Conservation (phyloP, 1,284 basidiomycete genomes). For the Pseudomicrostroma phylloplanum region DNA sequence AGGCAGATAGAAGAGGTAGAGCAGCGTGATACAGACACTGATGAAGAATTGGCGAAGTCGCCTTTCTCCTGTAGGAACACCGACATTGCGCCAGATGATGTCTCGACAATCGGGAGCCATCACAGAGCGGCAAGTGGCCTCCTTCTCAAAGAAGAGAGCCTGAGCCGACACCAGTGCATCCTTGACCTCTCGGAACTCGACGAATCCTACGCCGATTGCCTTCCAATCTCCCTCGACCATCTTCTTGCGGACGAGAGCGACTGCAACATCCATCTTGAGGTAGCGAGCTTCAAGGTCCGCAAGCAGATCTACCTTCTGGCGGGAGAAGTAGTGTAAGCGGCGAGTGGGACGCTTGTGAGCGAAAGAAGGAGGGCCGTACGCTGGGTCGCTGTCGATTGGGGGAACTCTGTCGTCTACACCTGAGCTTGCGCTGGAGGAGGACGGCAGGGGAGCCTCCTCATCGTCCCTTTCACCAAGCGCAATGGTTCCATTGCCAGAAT, state of each 20-base stretch:
- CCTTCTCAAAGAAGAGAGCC: constrained; percentile 61
- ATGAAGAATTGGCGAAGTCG: constrained; percentile 41
- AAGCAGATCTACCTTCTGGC: constrained; percentile 70
- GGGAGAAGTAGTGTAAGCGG: constrained; percentile 59
- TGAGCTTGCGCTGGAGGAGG: not conserved
- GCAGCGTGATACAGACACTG: constrained; percentile 60
- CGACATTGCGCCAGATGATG: constrained; percentile 88
- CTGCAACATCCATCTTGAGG: constrained; percentile 94
- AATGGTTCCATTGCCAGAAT: not conserved
- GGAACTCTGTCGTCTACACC: not conserved
- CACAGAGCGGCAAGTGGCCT: constrained; percentile 30
- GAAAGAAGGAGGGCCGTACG: not conserved
- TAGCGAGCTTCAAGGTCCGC: constrained; percentile 73
- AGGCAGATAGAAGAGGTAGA: constrained; percentile 55
- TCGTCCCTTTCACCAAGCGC: not conserved
- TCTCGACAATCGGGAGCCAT: constrained; percentile 87
- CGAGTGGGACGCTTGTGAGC: not conserved
- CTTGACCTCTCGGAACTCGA: constrained; percentile 10
- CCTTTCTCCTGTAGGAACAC: constrained; percentile 54
- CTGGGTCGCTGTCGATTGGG: not conserved
- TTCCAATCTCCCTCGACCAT: not conserved
- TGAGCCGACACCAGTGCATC: constrained; percentile 74
- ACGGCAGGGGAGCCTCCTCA: not conserved
- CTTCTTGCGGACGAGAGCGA: constrained; percentile 53
- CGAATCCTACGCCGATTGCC: constrained; percentile 11